These are phyloP conservation scores for Beauveria australis DNA, from an alignment of 2,329 filamentous ascomycete species.

Conservation along the genomic window DNA sequence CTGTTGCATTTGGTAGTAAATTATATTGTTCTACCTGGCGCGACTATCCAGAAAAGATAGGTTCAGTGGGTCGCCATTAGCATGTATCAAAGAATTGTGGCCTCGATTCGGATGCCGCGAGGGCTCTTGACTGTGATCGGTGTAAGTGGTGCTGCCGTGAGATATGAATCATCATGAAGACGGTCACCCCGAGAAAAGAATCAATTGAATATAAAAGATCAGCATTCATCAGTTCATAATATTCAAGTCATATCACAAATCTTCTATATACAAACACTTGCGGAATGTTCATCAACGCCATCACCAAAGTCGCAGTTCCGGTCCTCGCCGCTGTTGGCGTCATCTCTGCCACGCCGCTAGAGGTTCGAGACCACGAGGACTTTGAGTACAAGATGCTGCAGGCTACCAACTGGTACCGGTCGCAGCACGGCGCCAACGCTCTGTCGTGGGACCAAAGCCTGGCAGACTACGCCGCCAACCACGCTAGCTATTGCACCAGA, in stretches of 20 bases:
- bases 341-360: neutral
- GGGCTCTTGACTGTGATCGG: too few species aligned
- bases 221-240: neutral
- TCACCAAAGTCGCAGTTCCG: neutral
- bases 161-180: neutral
- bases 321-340: neutral
- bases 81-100: too few species aligned
- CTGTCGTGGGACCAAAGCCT: slow-evolving; percentile 56
- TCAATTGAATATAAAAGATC: too few species aligned
- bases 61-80: too few species aligned
- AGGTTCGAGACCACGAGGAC: neutral
- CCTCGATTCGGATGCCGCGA: too few species aligned
- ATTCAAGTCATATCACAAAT: neutral
- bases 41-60: neutral
- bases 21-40: neutral
- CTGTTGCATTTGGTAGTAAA: too few species aligned
- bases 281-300: neutral
- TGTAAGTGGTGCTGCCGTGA: neutral
- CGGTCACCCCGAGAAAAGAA: neutral
- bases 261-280: neutral
- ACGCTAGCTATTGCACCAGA: slow-evolving; percentile 58
- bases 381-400: slow-evolving; percentile 31
- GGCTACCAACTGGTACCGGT: slow-evolving; percentile 74
- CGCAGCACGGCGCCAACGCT: slow-evolving; percentile 61
- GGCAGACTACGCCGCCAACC: slow-evolving; percentile 49